A percentile compares a stretch with the other conserved stretches of the same genome.
phyloP scores from a whole-genome alignment of 2,329 filamentous ascomycete species.

The Ophiosphaerella korrae region DNA sequence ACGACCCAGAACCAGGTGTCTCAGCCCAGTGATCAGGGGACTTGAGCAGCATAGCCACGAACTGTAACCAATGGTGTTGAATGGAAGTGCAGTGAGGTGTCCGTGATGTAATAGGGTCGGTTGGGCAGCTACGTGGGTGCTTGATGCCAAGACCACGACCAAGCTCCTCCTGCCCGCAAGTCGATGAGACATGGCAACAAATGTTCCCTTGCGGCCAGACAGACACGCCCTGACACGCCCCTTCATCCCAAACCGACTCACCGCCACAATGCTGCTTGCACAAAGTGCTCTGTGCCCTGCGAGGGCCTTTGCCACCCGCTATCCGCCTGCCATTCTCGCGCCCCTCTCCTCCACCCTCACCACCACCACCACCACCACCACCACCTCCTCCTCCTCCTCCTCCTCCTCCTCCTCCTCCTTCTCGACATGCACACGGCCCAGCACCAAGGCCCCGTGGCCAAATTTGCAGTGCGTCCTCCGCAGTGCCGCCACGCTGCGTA shows the following conservation, averaged over 20 bases:
- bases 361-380: constrained; percentile 24
- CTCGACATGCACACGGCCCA: constrained; percentile 34
- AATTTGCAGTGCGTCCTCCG: constrained; percentile 12
- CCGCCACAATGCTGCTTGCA: constrained; percentile 33
- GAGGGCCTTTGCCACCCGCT: constrained; percentile 35
- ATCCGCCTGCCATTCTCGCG: constrained; percentile 33
- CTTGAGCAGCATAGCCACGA: too few relatives aligned
- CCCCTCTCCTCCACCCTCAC: constrained; percentile 14
- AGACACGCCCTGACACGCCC: neutral
- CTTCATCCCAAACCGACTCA: neutral
- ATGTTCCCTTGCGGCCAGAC: neutral
- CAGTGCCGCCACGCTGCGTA: constrained; percentile 18
- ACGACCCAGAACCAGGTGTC: too few relatives aligned
- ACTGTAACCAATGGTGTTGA: too few relatives aligned
- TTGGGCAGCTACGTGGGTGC: too few relatives aligned
- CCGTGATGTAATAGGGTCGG: too few relatives aligned
- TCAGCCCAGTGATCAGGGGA: too few relatives aligned
- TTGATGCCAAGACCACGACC: constrained; percentile 1
- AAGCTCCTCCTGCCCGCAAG: neutral
- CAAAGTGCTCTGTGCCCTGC: constrained; percentile 39
- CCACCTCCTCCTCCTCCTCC: constrained; percentile 7
- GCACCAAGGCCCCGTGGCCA: constrained; percentile 21
- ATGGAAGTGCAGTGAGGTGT: too few relatives aligned
- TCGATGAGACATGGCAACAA: constrained; percentile 1
- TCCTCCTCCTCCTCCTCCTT: constrained; percentile 24